Evolutionary conservation across 805 yeast species (phyloP).

Genomic region (Lachancea waltii): DNA sequence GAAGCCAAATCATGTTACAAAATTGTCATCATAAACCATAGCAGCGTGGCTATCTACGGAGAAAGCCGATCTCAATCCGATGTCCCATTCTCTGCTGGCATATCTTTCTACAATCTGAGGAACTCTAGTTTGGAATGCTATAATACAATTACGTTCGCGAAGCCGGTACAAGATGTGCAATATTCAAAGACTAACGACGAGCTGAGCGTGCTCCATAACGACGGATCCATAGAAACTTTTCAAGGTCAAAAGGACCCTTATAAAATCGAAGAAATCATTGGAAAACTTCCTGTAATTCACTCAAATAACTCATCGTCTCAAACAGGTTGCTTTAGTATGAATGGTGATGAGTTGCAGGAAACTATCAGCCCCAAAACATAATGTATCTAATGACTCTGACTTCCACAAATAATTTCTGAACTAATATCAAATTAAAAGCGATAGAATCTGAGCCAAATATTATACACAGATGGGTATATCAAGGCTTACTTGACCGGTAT

Average conservation of each 20-base stretch:
- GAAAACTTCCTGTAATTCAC: background rate
- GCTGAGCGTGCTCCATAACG: conserved; percentile 4
- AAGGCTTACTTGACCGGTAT: too few species aligned
- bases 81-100: background rate
- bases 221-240: conserved; percentile 1
- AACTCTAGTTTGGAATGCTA: background rate
- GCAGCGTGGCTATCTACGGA: conserved; percentile 1
- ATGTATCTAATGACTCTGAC: too few species aligned
- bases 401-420: too few species aligned
- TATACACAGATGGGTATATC: too few species aligned
- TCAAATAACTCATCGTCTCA: background rate
- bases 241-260: background rate
- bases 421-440: too few species aligned
- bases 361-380: too few species aligned
- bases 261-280: background rate
- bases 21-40: background rate
- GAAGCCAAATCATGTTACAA: background rate
- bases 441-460: too few species aligned
- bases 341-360: background rate
- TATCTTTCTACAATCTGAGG: background rate
- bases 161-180: conserved; percentile 2
- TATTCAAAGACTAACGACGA: conserved; percentile 1
- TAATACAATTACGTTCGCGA: conserved; percentile 4
- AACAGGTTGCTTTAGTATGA: background rate
- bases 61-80: background rate